These are phyloP conservation scores for Kodamaea fukazawae DNA, from an alignment of 805 yeast genomes.

Conservation along the genomic window DNA sequence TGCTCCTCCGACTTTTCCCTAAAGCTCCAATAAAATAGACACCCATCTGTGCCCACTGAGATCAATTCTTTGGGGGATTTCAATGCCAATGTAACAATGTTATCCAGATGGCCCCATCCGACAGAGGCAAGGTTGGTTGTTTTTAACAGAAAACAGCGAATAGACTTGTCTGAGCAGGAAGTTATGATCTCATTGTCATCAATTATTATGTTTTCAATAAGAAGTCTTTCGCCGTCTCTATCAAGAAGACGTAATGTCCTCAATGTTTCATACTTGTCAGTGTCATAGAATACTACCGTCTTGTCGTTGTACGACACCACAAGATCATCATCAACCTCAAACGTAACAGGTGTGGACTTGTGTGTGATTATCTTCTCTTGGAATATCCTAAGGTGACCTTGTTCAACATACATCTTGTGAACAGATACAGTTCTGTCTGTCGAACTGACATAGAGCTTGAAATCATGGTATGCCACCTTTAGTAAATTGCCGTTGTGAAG, in stretches of 20 bases:
- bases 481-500: conserved; percentile 55
- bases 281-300: conserved; percentile 39
- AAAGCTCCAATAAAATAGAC: conserved; percentile 49
- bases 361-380: conserved; percentile 49
- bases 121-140: conserved; percentile 48
- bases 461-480: conserved; percentile 30
- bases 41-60: conserved; percentile 52
- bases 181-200: conserved; percentile 33
- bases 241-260: conserved; percentile 43
- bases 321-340: conserved; percentile 41
- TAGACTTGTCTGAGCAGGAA: conserved; percentile 55
- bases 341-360: conserved; percentile 49
- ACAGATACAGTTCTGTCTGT: conserved; percentile 60
- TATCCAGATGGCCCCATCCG: conserved; percentile 55
- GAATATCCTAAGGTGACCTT: conserved; percentile 17
- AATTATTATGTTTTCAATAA: conserved; percentile 44
- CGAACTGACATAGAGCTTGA: conserved; percentile 50
- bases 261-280: conserved; percentile 1
- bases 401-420: conserved; percentile 37
- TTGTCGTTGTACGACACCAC: conserved; percentile 55
- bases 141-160: conserved; percentile 46
- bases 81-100: conserved; percentile 24
- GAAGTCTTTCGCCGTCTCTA: conserved; percentile 37
- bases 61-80: conserved; percentile 22
- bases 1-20: conserved; percentile 5